phyloP scores from a whole-genome alignment of 257 asterid genomes.

The Plantago elongata region DNA sequence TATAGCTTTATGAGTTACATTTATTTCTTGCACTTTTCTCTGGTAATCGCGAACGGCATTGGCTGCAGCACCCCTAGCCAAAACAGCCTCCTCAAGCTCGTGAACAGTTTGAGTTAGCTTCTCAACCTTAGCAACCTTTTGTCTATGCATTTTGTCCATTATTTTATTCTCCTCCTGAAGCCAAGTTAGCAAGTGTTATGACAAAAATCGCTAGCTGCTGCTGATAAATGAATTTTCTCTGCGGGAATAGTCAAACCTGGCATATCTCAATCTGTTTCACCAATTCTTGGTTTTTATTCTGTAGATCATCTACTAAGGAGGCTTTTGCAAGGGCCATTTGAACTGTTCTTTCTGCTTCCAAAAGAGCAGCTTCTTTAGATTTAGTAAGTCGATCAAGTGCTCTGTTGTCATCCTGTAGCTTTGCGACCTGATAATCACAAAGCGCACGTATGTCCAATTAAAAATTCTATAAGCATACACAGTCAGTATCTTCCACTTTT shows the following conservation, averaged over 20 bases:
- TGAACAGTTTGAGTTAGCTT: conserved; percentile 73
- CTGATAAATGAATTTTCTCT: not conserved
- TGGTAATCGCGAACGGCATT: conserved; percentile 89
- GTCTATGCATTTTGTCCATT: conserved; percentile 82
- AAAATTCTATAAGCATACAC: conserved; percentile 9
- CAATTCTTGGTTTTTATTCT: conserved; percentile 83
- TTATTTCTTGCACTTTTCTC: conserved; percentile 75
- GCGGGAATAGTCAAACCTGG: conserved; percentile 53
- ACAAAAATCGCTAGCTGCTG: conserved; percentile 24
- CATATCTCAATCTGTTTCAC: conserved; percentile 84
- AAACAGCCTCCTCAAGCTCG: conserved; percentile 92
- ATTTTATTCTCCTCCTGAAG: conserved; percentile 85
- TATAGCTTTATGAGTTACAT: conserved; percentile 30
- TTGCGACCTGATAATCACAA: conserved; percentile 46
- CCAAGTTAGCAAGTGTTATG: conserved; percentile 14
- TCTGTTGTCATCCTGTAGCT: conserved; percentile 86
- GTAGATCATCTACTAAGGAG: conserved; percentile 81
- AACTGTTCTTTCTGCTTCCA: conserved; percentile 81
- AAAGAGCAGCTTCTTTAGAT: conserved; percentile 89
- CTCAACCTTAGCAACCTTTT: conserved; percentile 87
- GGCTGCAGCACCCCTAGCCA: conserved; percentile 95
- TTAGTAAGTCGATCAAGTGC: conserved; percentile 87
- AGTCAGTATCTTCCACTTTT: conserved; percentile 6
- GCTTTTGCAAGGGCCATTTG: conserved; percentile 90
- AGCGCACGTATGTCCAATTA: not conserved